These are phyloP conservation scores for Bocquillonia castaneifolia DNA, from an alignment of 441 rosid species.

Conservation along the genomic window DNA sequence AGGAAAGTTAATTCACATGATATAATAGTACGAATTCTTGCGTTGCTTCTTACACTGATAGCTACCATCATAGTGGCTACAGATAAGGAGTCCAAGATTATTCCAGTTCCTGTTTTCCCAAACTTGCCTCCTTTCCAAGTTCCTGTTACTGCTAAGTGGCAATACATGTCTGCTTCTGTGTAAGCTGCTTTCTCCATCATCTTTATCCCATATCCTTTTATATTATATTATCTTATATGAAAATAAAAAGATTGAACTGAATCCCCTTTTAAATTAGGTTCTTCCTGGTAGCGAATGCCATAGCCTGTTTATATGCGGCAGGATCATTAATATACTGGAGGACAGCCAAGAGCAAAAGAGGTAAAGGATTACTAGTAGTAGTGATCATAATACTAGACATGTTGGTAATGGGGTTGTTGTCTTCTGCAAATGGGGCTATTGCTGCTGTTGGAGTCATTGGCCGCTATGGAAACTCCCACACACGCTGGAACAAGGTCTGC, in stretches of 20 bases:
- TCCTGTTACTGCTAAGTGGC: conserved; percentile 5
- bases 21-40: background rate
- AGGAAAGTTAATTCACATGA: background rate
- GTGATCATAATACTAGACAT: background rate
- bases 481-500: background rate
- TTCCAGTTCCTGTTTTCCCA: background rate
- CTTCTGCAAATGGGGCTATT: background rate
- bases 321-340: background rate
- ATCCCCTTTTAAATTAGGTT: background rate
- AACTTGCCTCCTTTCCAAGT: background rate
- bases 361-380: background rate
- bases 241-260: background rate
- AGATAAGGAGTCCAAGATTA: background rate
- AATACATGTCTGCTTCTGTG: background rate
- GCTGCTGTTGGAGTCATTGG: background rate
- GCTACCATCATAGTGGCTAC: background rate
- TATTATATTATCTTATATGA: background rate
- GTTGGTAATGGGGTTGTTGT: background rate
- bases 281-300: background rate
- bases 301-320: background rate
- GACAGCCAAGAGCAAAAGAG: background rate
- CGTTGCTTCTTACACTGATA: background rate
- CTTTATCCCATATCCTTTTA: background rate
- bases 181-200: background rate
- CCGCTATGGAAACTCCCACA: conserved; percentile 1